phyloP scores from a whole-genome alignment of 257 asterid genomes.

The Nicotiana attenuata region DNA sequence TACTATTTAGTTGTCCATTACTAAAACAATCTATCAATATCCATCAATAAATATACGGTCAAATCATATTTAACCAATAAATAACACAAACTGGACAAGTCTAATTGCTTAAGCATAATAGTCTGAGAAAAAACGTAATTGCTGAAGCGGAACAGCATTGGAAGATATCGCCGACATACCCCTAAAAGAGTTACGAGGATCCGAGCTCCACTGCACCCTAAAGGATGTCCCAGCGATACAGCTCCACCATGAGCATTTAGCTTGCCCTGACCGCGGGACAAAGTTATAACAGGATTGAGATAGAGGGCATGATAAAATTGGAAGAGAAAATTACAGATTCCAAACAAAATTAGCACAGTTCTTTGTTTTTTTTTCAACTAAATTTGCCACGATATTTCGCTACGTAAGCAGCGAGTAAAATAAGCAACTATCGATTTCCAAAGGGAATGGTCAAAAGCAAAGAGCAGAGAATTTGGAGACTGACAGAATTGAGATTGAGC shows the following conservation, averaged over 20 bases:
- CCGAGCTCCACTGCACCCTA: slow-evolving; percentile 97
- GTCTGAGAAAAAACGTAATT: not conserved
- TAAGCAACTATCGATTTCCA: not conserved
- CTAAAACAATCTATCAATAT: not conserved
- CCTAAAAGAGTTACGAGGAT: slow-evolving; percentile 87
- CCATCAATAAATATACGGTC: not conserved
- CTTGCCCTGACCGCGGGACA: slow-evolving; percentile 38
- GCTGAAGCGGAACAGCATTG: not conserved
- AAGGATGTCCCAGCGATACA: slow-evolving; percentile 88
- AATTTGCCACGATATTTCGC: not conserved
- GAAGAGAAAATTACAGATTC: not conserved
- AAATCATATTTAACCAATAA: not conserved
- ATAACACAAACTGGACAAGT: not conserved
- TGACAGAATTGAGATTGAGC: slow-evolving; percentile 63
- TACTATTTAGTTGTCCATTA: not conserved
- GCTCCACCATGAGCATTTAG: slow-evolving; percentile 90
- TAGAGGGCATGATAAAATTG: not conserved
- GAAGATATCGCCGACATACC: slow-evolving; percentile 33
- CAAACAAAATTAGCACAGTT: not conserved
- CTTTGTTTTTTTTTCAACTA: too few relatives aligned
- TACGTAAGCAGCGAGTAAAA: not conserved
- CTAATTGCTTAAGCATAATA: not conserved
- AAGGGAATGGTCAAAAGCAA: not conserved
- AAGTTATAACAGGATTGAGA: slow-evolving; percentile 9
- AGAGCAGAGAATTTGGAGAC: slow-evolving; percentile 23